Evolutionary conservation across 805 yeast genomes (phyloP), one percentile per base, ranked within the genome.

Genomic region (Komagataella pseudopastoris): DNA sequence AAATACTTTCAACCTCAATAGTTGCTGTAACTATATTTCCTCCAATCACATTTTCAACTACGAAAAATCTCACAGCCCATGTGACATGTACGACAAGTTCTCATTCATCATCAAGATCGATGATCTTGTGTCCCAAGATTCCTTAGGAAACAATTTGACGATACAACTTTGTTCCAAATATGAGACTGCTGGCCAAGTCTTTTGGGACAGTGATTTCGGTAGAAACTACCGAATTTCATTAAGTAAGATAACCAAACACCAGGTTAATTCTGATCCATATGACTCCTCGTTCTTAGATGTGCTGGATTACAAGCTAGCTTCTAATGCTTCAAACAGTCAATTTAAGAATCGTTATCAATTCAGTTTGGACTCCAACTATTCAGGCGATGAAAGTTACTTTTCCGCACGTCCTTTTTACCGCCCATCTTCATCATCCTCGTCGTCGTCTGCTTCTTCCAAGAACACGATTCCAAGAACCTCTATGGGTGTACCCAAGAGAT

Each of bases 81-180:
- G 60, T 49, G 58, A 58, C 43, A 57, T 58, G n/a, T 71, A 62
- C 51, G 77, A 72, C 55, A 69, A 67, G 55, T 72, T 81, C 62
- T 70, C 71, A 49, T 78, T 81, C 58, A 70, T 70, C 49, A 70
- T 80, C 44, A 75, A 75, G 44, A 60, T 75, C 53, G 58, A 63
- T 22, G 66, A 61, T 47, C 60, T 72, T 46, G 60, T 62, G 50
- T 57, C 67, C 53, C 50, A 30, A 14, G 39, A 65, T 53, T 55
- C 59, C 23, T 44, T 44, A 20, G 47, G 49, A 20, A 63, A 58
- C 44, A 55, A 51, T 49, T 51, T 74, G 52, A 60, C 66, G 20
- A 55, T 74, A 49, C 66, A 66, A 47, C 66, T 72, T 51, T 72
- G 77, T 54, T 61, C 71, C 51, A 65, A 64, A 51, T 72, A 67